Conservation (phyloP, 23 red algal genomes). For the Agarophyton chilense region DNA sequence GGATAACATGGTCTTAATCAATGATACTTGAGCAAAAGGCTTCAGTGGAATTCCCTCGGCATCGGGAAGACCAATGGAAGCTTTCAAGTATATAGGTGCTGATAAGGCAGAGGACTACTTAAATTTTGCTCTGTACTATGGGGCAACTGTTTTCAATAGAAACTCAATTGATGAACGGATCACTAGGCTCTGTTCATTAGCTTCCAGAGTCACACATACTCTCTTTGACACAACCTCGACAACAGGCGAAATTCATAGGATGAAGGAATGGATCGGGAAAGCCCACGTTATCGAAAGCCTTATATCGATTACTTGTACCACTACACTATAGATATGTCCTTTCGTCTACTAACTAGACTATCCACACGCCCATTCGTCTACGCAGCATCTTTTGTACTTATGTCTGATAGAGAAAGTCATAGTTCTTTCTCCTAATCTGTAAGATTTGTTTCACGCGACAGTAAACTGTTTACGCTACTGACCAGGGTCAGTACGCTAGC, state of each 20-base stretch:
- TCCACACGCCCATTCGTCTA: too few relatives aligned
- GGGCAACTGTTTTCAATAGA: not conserved
- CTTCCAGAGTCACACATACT: not conserved
- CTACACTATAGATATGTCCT: too few relatives aligned
- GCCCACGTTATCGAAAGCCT: not conserved
- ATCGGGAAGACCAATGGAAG: not conserved
- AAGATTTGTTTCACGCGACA: not conserved
- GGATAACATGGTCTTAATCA: not conserved
- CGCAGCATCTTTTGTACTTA: not conserved
- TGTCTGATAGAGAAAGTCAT: not conserved
- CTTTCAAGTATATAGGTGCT: not conserved
- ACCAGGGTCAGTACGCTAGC: too few relatives aligned
- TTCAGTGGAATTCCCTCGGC: not conserved
- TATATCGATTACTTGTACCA: too few relatives aligned
- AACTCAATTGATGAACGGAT: not conserved
- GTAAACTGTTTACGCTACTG: too few relatives aligned
- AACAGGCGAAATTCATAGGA: not conserved
- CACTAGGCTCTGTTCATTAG: not conserved
- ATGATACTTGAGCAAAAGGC: not conserved
- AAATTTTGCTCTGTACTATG: conserved; percentile 11
- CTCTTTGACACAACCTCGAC: not conserved
- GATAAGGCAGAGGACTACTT: conserved; percentile 29
- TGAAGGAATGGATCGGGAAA: not conserved
- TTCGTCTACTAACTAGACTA: too few relatives aligned
- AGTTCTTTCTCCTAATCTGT: not conserved